Evolutionary conservation across 208 protist species (phyloP), one percentile per base, ranked within the genome.

Genomic region (Naegleria gruberi): DNA sequence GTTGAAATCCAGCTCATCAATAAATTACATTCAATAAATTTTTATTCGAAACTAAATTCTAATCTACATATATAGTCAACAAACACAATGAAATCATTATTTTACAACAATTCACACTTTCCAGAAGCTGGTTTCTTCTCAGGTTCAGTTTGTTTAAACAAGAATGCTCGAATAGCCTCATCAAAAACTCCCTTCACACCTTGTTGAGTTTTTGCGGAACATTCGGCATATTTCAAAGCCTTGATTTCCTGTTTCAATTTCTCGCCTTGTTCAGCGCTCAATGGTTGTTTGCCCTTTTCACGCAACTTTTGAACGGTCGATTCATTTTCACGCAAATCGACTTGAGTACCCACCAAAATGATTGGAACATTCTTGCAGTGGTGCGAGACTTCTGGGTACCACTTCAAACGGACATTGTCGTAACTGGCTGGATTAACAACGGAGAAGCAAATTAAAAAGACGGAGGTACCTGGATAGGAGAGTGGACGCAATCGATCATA

Each of bases 401-500:
- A 89, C 45, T 89, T 89, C 5, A 40, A 44, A 23, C 44, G 45
- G 34, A 96, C 92, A 90, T 96, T 96, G 51, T 96, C 93, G 55
- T 94, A 95, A 19, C 92, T 94, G 10, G 92, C 82, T 17, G 93
- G 94, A 23, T 82, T 91, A 15, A 94, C 93, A 26, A 97, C 89
- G 17, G 94, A 96, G 91, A 97, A 98, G 93, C 96, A 97, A 51
- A 97, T 89, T 1, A 98, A 84, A 89, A 96, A 96, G 17, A 96
- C 93, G 89, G 95, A 93, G 6, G 95, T 95, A 55, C 95, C 92
- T 43, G 95, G 94, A 92, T 98, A 98, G n/a, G 93, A 95, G 7
- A 98, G 91, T 46, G 97, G 96, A 41, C 97, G 90, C 34, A 98
- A 93, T 44, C 96, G 90, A 92, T 98, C 97, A 90, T 98, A 98